Evolutionary conservation across 495 filamentous ascomycete species (phyloP).

Genomic region (Tetracladium setigerum): DNA sequence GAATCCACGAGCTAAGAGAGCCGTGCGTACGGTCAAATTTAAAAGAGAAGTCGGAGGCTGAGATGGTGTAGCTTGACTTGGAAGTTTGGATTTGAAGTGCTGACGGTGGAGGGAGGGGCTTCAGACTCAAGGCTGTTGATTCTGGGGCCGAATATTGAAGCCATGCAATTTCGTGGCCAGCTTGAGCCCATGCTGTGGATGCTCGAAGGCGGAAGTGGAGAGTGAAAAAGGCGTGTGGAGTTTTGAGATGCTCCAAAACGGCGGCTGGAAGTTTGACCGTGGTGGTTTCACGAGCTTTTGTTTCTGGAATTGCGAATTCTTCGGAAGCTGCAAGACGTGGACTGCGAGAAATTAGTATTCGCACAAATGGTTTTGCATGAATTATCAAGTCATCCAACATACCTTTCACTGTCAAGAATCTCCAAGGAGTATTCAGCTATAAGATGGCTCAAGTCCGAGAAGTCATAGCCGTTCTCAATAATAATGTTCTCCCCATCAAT

Average conservation of each 20-base stretch:
- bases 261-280: background rate
- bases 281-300: conserved; percentile 3
- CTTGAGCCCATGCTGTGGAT: conserved; percentile 24
- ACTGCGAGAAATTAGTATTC: conserved; percentile 12
- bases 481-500: conserved; percentile 19
- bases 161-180: conserved; percentile 29
- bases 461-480: conserved; percentile 46
- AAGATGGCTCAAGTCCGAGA: conserved; percentile 40
- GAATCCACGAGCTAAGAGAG: no score
- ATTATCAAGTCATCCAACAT: conserved; percentile 16
- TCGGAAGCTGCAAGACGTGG: conserved; percentile 12
- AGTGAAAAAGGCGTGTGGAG: conserved; percentile 12
- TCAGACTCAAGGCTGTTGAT: background rate
- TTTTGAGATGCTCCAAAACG: conserved; percentile 8
- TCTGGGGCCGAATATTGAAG: conserved; percentile 14
- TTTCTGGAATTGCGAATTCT: conserved; percentile 17
- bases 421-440: conserved; percentile 8
- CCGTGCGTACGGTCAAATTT: background rate
- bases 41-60: conserved; percentile 1
- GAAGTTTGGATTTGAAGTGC: conserved; percentile 14
- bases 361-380: conserved; percentile 10
- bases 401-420: no score
- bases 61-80: conserved; percentile 13
- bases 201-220: conserved; percentile 25
- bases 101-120: no score